A percentile compares a stretch with the other conserved stretches of the same genome.
Conservation (phyloP, 1,284 basidiomycete species). For the Ustilago nuda region DNA sequence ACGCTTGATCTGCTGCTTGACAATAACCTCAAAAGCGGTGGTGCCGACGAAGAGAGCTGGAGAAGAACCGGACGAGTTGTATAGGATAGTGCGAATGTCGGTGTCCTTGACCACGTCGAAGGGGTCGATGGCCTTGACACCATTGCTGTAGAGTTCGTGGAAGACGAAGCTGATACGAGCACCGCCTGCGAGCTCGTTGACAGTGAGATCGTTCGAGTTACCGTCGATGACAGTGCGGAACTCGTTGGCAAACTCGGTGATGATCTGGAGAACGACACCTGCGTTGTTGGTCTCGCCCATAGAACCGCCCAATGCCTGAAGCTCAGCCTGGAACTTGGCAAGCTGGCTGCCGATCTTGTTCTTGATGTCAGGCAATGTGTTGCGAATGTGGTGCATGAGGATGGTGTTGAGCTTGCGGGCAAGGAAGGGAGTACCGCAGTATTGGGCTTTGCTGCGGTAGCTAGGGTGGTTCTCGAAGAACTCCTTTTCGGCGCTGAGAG, state of each 20-base stretch:
- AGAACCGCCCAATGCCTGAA: conserved; percentile 95
- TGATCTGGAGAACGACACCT: conserved; percentile 76
- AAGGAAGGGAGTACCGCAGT: conserved; percentile 94
- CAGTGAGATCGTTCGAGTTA: conserved; percentile 93
- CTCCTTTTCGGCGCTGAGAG: conserved; percentile 85
- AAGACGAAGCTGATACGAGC: conserved; percentile 99
- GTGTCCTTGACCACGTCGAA: conserved; percentile 89
- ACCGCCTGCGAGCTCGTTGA: conserved; percentile 97
- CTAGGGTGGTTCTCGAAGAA: conserved; percentile 91
- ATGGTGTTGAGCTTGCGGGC: conserved; percentile 95
- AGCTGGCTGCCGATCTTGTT: conserved; percentile 96
- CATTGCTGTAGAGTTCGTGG: conserved; percentile 96
- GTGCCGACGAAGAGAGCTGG: conserved; percentile 97
- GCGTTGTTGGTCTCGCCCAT: conserved; percentile 90
- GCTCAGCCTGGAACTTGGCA: conserved; percentile 98
- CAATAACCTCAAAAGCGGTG: conserved; percentile 94
- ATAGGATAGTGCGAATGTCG: conserved; percentile 97
- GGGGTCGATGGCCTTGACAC: conserved; percentile 88
- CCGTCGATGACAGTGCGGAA: conserved; percentile 99
- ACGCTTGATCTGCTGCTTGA: conserved; percentile 98
- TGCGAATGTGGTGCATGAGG: conserved; percentile 95
- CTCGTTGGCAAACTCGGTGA: conserved; percentile 99
- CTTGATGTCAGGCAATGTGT: conserved; percentile 99
- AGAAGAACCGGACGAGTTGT: conserved; percentile 96
- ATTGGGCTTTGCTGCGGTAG: conserved; percentile 96